These are phyloP conservation scores for Gonium pectorale DNA, from an alignment of 139 green algal genomes.

Conservation along the genomic window DNA sequence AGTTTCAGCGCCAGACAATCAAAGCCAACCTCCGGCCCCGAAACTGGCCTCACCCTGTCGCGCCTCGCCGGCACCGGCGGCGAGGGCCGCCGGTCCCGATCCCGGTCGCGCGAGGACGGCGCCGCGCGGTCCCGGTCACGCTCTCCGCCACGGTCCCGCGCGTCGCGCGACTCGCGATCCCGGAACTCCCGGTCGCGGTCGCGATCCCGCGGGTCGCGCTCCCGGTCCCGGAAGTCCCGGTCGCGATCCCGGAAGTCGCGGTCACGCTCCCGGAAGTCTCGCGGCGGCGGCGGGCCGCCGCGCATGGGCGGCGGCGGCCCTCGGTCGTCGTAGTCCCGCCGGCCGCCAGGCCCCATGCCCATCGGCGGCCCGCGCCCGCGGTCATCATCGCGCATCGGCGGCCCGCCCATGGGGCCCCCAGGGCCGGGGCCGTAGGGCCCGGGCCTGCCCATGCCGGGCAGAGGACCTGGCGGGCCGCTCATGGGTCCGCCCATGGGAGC, in stretches of 20 bases:
- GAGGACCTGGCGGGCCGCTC: background rate
- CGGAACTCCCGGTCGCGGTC: conserved; percentile 9
- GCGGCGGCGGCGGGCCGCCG: conserved; percentile 9
- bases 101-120: background rate
- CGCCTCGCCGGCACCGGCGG: background rate
- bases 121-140: conserved; percentile 7
- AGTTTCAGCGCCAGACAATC: too few relatives aligned
- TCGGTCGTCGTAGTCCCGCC: conserved; percentile 30
- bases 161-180: background rate
- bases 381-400: conserved; percentile 24
- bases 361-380: background rate
- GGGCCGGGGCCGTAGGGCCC: background rate
- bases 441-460: conserved; percentile 2
- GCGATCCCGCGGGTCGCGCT: background rate
- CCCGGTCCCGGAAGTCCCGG: conserved; percentile 17
- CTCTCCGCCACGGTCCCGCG: background rate
- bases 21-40: too few relatives aligned
- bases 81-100: conserved; percentile 13
- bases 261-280: background rate
- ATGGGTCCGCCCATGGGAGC: conserved; percentile 31
- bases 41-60: conserved; percentile 1
- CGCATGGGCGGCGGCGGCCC: conserved; percentile 1
- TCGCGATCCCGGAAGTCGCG: conserved; percentile 23
- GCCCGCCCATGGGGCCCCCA: background rate
- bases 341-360: background rate